phyloP scores from a whole-genome alignment of 352 stramenopile genomes.

The Pythium phragmitis region DNA sequence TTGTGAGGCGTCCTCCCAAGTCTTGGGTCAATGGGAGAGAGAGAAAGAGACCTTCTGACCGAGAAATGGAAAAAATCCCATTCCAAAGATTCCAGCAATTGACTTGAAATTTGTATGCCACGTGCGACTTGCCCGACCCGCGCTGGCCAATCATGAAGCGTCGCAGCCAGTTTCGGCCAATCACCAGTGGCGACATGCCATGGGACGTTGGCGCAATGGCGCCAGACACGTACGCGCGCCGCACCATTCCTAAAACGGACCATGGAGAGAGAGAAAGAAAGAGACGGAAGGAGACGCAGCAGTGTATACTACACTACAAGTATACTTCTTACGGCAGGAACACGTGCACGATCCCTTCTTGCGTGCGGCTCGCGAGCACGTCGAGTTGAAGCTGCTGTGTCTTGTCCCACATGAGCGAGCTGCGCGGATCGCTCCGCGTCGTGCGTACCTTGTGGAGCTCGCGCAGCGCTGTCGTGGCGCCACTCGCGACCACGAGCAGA shows the following conservation, averaged over 20 bases:
- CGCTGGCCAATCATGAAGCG: slow-evolving; percentile 23
- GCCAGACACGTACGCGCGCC: neutral
- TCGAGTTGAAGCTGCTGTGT: slow-evolving; percentile 62
- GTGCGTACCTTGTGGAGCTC: slow-evolving; percentile 78
- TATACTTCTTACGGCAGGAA: slow-evolving; percentile 39
- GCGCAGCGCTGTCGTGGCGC: slow-evolving; percentile 54
- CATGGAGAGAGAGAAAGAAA: neutral
- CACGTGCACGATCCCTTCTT: slow-evolving; percentile 67
- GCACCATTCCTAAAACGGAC: slow-evolving; percentile 2
- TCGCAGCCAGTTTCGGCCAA: slow-evolving; percentile 21
- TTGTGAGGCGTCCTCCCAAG: too few relatives aligned
- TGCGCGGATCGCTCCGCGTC: slow-evolving; percentile 68
- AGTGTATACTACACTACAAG: neutral
- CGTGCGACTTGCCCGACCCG: neutral
- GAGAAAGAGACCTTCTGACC: neutral
- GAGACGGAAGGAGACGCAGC: slow-evolving; percentile 1
- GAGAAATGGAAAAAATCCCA: slow-evolving; percentile 20
- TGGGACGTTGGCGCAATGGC: slow-evolving; percentile 2
- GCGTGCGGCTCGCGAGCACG: slow-evolving; percentile 37
- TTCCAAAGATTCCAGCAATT: slow-evolving; percentile 16
- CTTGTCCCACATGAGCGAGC: slow-evolving; percentile 80
- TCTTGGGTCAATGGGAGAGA: neutral
- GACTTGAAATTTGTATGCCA: slow-evolving; percentile 25
- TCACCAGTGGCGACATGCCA: slow-evolving; percentile 3
- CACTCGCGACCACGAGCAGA: slow-evolving; percentile 55